Evolutionary conservation across 352 stramenopile genomes (phyloP), one percentile per base, ranked within the genome.

Genomic region (Globisporangium rhizosaccharum): DNA sequence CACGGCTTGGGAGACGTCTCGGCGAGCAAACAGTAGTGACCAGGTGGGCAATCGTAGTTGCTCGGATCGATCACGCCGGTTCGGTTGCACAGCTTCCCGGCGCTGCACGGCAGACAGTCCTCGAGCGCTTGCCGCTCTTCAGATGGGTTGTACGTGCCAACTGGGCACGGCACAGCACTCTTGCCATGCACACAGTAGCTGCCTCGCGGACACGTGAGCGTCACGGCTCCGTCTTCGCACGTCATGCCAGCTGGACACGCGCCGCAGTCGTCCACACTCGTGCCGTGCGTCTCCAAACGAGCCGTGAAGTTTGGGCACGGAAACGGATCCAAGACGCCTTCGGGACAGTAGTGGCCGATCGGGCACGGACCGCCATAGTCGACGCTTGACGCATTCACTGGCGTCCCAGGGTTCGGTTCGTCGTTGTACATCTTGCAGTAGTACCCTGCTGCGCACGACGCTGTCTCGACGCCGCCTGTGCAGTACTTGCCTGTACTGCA

Each of bases 241-340:
- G 78, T 96, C 65, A 85, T 94, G 6, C 92, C 92, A 15, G 81
- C 78, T n/a, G 85, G 77, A 64, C 92, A 98, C 8, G 68, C 68
- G 0, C 72, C 81, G 42, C 85, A 92, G 53, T 92, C 81, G n/a
- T 75, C 72, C 17, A 84, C 33, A 17, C 69, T 76, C 33, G 72
- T 65, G 0, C 72, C 80, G n/a, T 81, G 66, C 0, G 66, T 79
- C 47, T 85, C 67, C 1, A 90, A 51, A 0, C 78, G 67, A 42
- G 84, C 83, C 3, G 74, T 79, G 7, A 72, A 76, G 26, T 74
- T 84, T 10, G 77, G 77, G 25, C 81, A 96, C 0, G 85, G 74
- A 47, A 87, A 68, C 11, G 85, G 85, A 58, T 90, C 73, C n/a
- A 85, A 49, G 7, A 79, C 75, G 9, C 81, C 82, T 61, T 88